Base-by-base conservation (phyloP, 2,329 filamentous ascomycete genomes). In the Fusarium palustre region DNA sequence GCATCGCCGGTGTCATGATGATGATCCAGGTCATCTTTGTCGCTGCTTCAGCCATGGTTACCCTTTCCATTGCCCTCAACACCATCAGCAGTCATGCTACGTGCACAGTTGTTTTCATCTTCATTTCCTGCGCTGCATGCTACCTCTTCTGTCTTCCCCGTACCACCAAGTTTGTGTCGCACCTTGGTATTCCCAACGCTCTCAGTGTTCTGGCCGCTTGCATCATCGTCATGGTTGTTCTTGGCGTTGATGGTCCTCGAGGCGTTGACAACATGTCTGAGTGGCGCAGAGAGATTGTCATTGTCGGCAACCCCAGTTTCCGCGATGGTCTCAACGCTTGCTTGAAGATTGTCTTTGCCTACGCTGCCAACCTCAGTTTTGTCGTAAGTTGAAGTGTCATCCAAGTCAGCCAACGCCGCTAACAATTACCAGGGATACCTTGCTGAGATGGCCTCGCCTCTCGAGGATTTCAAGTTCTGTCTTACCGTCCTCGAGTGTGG, bases 291-390 rank as follows among this genome's bases (percentile, higher is more conserved):
- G 59, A 76, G 18, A 74, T 76, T 30, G 52, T 59, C 2, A 33
- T 73, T 13, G 58, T 73, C 18, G 68, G 70, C 1, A 53, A 62
- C 3, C 73, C 73, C 0, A 54, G 10, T 1, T 76, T 76, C 43
- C 60, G 69, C 2, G 66, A 75, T 1, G 73, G 71, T 0, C 68
- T 74, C 6, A 74, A 69, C 7, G 68, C 69, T 7, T 74, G 70
- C 11, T 41, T 75, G 25, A 66, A 70, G 36, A 65, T 76, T n/a
- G 61, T 70, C 9, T 76, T 71, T 30, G 70, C 74, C 0, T 76
- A 74, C 6, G 75, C 74, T 8, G 74, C 73, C 5, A 72, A 76
- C 46, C 60, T 70, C 1, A 65, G 62, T 22, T 73, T 70, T n/a
- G 70, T 71, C 20, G 65, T 79, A 24, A 43, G 64, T 66, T 18